Conservation (phyloP, 176 grass and related monocot genomes). For the Puccinellia tenuiflora region DNA sequence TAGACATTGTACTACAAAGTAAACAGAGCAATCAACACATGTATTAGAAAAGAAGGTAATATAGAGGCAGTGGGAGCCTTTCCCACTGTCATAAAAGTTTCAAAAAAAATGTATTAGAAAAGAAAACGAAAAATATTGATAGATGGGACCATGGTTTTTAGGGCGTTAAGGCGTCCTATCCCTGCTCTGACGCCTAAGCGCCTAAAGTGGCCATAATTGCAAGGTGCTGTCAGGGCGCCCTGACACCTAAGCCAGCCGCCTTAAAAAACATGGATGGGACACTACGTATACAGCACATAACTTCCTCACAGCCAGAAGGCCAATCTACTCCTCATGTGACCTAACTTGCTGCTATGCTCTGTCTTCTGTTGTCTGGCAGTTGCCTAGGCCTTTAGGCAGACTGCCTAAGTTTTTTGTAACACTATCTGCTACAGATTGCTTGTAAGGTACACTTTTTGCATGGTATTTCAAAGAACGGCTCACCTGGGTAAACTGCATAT, state of each 20-base stretch:
- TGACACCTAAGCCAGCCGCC: too few species aligned
- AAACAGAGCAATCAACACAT: background rate
- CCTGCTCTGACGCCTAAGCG: too few species aligned
- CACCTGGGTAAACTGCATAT: slow-evolving; percentile 71
- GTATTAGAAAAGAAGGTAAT: background rate
- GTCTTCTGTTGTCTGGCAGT: background rate
- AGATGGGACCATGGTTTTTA: too few species aligned
- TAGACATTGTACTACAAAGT: background rate
- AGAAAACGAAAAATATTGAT: background rate
- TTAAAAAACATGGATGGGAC: background rate
- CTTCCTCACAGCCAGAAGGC: background rate
- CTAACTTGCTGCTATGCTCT: background rate
- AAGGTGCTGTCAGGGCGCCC: too few species aligned
- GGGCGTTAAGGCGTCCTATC: too few species aligned
- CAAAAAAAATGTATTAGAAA: background rate
- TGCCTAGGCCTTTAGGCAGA: background rate
- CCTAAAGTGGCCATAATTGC: too few species aligned
- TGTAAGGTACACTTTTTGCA: background rate
- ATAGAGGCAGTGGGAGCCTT: too few species aligned
- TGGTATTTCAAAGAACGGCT: background rate
- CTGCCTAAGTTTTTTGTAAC: background rate
- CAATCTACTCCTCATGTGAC: too few species aligned
- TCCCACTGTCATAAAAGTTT: too few species aligned
- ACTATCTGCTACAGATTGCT: background rate
- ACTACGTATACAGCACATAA: background rate